Conservation (phyloP, 1,139 yeast genomes). For the Groenewaldozyma auringiensis region DNA sequence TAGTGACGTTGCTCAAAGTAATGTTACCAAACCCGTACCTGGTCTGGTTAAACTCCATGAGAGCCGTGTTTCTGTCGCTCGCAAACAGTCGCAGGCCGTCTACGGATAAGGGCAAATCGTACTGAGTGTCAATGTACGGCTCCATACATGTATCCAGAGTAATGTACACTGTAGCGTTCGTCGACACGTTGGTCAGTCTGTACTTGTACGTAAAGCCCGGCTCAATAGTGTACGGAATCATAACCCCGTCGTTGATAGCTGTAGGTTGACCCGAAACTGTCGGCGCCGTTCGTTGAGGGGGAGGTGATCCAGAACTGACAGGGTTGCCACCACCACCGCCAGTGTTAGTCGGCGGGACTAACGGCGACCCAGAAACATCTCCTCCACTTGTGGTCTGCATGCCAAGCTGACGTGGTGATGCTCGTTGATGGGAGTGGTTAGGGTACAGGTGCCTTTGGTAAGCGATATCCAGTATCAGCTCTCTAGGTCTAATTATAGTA, state of each 20-base stretch:
- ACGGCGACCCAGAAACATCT: neutral
- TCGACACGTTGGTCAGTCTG: slow-evolving; percentile 11
- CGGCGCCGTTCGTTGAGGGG: neutral
- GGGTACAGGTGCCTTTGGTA: neutral
- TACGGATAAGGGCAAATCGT: neutral
- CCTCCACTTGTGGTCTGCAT: neutral
- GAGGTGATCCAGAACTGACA: neutral
- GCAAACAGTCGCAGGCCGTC: slow-evolving; percentile 15
- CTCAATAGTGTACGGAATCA: slow-evolving; percentile 20
- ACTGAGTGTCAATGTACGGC: slow-evolving; percentile 4
- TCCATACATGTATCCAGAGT: slow-evolving; percentile 20
- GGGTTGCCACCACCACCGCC: neutral
- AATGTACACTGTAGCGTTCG: slow-evolving; percentile 12
- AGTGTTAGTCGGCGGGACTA: neutral
- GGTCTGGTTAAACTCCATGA: slow-evolving; percentile 11
- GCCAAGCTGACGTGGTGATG: neutral
- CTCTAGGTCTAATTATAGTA: neutral
- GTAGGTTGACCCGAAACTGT: slow-evolving; percentile 12
- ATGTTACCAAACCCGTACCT: slow-evolving; percentile 23
- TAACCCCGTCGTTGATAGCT: slow-evolving; percentile 16
- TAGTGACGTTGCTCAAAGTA: slow-evolving; percentile 14
- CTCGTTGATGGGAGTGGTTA: neutral
- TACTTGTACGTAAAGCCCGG: slow-evolving; percentile 27
- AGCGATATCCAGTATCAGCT: neutral
- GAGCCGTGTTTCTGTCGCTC: slow-evolving; percentile 1